These are phyloP conservation scores for Saccharomycopsis schoenii DNA, from an alignment of 805 yeast species.

Conservation along the genomic window DNA sequence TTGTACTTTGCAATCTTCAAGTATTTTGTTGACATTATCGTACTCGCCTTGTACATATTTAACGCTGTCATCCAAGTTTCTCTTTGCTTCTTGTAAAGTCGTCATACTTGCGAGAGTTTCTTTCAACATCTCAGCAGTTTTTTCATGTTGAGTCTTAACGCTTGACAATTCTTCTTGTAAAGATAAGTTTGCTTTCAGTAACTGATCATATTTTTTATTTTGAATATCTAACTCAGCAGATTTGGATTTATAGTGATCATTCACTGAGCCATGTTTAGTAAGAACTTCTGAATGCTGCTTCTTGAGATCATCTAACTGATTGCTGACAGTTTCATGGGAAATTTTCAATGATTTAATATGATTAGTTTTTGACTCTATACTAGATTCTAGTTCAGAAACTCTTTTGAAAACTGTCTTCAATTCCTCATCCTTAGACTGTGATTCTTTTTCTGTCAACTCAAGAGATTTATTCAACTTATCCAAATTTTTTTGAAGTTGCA, in stretches of 20 bases:
- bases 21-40: not conserved
- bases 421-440: not conserved
- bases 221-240: not conserved
- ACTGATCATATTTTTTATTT: not conserved
- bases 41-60: slow-evolving; percentile 2
- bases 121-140: slow-evolving; percentile 5
- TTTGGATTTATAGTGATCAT: not conserved
- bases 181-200: not conserved
- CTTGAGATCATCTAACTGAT: not conserved
- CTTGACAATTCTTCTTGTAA: not conserved
- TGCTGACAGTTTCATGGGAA: not conserved
- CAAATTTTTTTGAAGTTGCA: not conserved
- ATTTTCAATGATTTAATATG: not conserved
- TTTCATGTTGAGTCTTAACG: not conserved
- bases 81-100: slow-evolving; percentile 19
- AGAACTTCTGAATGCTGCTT: not conserved
- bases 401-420: not conserved
- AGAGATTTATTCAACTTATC: not conserved
- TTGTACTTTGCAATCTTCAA: not conserved
- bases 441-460: not conserved
- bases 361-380: not conserved
- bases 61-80: slow-evolving; percentile 19
- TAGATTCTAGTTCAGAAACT: not conserved
- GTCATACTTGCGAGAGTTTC: slow-evolving; percentile 8
- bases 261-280: not conserved